A percentile compares a stretch with the other conserved stretches of the same genome.
Conservation (phyloP, 768 basidiomycete genomes). For the Pisolithus sp. region DNA sequence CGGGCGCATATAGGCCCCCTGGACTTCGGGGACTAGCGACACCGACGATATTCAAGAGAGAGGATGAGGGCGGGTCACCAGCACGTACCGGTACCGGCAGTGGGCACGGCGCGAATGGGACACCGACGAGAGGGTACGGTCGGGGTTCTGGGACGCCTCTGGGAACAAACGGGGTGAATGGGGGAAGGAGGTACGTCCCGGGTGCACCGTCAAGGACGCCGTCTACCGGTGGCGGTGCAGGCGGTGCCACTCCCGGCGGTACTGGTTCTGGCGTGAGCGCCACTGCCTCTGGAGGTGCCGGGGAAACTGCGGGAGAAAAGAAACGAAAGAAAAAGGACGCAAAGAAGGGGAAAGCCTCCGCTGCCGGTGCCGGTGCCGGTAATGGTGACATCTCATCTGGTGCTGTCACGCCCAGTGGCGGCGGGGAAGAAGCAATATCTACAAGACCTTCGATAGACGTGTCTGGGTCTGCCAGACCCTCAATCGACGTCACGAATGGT, state of each 20-base stretch:
- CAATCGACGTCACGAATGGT: constrained; percentile 29
- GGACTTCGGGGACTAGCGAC: constrained; percentile 87
- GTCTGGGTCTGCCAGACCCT: constrained; percentile 24
- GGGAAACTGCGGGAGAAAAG: constrained; percentile 29
- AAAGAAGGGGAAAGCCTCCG: constrained; percentile 41
- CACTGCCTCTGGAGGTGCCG: background rate
- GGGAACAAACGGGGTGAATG: constrained; percentile 8
- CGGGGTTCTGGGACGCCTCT: constrained; percentile 37
- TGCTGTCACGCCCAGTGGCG: constrained; percentile 24
- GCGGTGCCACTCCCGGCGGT: background rate
- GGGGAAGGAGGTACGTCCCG: constrained; percentile 58
- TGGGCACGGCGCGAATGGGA: constrained; percentile 37
- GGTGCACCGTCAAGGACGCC: constrained; percentile 57
- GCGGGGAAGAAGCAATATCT: constrained; percentile 4
- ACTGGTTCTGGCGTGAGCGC: too few relatives aligned
- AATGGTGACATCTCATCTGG: constrained; percentile 18
- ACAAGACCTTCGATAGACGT: constrained; percentile 25
- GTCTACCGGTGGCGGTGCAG: constrained; percentile 34
- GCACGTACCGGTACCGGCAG: constrained; percentile 39
- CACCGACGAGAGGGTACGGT: constrained; percentile 56
- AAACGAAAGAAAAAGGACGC: constrained; percentile 52
- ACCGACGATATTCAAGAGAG: constrained; percentile 83
- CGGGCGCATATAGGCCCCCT: constrained; percentile 90
- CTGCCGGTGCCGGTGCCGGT: constrained; percentile 21
- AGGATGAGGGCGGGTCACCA: constrained; percentile 78